A percentile compares a stretch with the other conserved stretches of the same genome.
Evolutionary conservation across 495 filamentous ascomycete species (phyloP).

Genomic region (Apiosordaria backusii): DNA sequence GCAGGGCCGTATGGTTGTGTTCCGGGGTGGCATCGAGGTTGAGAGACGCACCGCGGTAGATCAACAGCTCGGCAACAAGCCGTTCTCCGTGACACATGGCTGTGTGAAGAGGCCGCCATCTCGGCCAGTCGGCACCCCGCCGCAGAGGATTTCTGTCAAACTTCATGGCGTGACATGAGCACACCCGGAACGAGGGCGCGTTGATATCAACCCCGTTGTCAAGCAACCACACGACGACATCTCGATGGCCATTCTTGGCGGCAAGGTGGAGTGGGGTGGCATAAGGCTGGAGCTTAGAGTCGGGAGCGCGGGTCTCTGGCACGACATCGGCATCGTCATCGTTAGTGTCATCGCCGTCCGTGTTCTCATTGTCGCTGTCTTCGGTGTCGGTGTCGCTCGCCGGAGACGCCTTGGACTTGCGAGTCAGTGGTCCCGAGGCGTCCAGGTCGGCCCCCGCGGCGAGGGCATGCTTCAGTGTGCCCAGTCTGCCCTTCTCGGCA

Average conservation of each 20-base stretch:
- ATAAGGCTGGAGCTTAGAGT: constrained; percentile 15
- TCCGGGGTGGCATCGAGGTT: constrained; percentile 21
- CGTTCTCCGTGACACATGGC: constrained; percentile 35
- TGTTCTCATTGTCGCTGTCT: constrained; percentile 4
- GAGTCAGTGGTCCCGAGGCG: constrained; percentile 17
- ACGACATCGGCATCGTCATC: constrained; percentile 12
- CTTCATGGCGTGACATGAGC: constrained; percentile 27
- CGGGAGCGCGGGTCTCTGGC: constrained; percentile 2
- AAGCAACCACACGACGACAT: constrained; percentile 33
- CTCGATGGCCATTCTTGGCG: constrained; percentile 29
- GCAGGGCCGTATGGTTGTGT: constrained; percentile 27
- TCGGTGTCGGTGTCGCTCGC: constrained; percentile 5
- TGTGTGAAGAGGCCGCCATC: constrained; percentile 37
- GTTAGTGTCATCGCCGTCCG: not conserved
- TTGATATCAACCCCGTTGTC: constrained; percentile 34
- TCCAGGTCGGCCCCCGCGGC: constrained; percentile 27
- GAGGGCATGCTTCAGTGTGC: constrained; percentile 27
- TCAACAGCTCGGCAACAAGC: constrained; percentile 31
- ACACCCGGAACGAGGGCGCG: constrained; percentile 28
- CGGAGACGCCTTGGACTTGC: constrained; percentile 9
- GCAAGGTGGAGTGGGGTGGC: constrained; percentile 35
- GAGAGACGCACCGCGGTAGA: constrained; percentile 33
- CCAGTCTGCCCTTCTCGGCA: constrained; percentile 25
- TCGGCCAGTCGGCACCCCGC: constrained; percentile 15
- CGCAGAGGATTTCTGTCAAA: constrained; percentile 15